Evolutionary conservation across 371 early-diverging fungal genomes (phyloP).

Genomic region (Mortierella sp.): DNA sequence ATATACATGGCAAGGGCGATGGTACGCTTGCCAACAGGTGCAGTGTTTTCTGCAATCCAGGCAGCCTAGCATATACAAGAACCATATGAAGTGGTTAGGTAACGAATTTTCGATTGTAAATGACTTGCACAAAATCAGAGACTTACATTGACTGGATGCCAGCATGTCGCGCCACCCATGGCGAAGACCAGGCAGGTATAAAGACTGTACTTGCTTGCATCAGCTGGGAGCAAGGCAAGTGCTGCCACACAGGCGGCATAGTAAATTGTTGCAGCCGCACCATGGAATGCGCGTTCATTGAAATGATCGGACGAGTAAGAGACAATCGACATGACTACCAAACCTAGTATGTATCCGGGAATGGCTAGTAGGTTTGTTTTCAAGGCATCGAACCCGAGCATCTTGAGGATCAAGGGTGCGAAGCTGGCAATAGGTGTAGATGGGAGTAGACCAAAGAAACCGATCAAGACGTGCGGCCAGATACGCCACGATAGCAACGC

Average conservation of each 20-base stretch:
- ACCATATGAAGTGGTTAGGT: neutral
- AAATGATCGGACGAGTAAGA: slow-evolving; percentile 59
- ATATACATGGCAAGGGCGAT: slow-evolving; percentile 63
- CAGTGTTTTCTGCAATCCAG: slow-evolving; percentile 66
- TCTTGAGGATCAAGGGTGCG: slow-evolving; percentile 65
- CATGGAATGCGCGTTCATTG: slow-evolving; percentile 63
- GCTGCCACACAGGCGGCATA: slow-evolving; percentile 55
- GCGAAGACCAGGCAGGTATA: slow-evolving; percentile 57
- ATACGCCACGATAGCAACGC: slow-evolving; percentile 56
- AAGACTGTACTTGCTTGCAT: slow-evolving; percentile 57
- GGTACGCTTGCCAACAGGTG: slow-evolving; percentile 64
- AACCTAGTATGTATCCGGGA: slow-evolving; percentile 59
- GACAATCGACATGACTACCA: slow-evolving; percentile 59
- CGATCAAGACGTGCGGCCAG: slow-evolving; percentile 60
- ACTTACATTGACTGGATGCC: slow-evolving; percentile 65
- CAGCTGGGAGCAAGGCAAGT: slow-evolving; percentile 59
- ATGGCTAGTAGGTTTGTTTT: slow-evolving; percentile 65
- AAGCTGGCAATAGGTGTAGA: slow-evolving; percentile 59
- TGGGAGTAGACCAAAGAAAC: slow-evolving; percentile 60
- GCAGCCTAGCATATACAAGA: slow-evolving; percentile 50
- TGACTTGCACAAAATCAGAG: neutral
- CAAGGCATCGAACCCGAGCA: slow-evolving; percentile 61
- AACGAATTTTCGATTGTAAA: neutral
- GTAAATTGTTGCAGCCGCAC: slow-evolving; percentile 56
- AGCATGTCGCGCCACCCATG: slow-evolving; percentile 53